Percentiles rank a stretch among this genome's conserved stretches.
Conservation (phyloP, 2,329 filamentous ascomycete species). For the Didymella sp. region DNA sequence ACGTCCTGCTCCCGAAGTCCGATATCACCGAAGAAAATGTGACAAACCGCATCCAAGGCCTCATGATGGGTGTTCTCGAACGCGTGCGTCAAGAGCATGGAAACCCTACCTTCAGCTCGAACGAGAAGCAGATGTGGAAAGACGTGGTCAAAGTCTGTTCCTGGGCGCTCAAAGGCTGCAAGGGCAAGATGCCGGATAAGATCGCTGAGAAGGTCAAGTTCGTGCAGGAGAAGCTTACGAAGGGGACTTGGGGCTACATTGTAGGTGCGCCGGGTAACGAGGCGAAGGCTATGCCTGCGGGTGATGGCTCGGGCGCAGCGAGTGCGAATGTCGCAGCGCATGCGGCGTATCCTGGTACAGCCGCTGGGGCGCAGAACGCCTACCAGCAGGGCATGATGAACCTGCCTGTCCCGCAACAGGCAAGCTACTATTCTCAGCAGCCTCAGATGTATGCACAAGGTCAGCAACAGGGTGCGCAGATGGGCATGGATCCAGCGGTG, state of each 20-base stretch:
- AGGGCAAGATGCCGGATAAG: constrained; percentile 36
- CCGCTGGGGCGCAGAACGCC: constrained; percentile 1
- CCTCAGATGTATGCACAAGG: constrained; percentile 2
- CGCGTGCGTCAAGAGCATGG: constrained; percentile 34
- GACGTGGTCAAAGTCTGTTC: constrained; percentile 32
- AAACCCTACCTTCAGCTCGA: constrained; percentile 23
- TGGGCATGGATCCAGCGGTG: background rate
- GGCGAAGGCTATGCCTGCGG: background rate
- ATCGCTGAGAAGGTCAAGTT: constrained; percentile 36
- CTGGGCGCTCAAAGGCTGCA: constrained; percentile 36
- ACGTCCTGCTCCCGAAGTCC: constrained; percentile 31
- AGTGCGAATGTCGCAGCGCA: constrained; percentile 17
- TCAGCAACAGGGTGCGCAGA: background rate
- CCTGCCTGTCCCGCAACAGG: background rate
- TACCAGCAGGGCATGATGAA: constrained; percentile 18
- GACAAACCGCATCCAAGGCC: constrained; percentile 36
- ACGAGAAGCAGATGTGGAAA: constrained; percentile 34
- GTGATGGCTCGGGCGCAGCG: constrained; percentile 8
- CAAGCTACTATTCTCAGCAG: background rate
- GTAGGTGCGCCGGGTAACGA: constrained; percentile 12
- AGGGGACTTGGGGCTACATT: constrained; percentile 34
- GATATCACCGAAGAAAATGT: constrained; percentile 23
- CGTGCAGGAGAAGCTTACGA: constrained; percentile 32
- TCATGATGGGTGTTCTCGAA: constrained; percentile 44
- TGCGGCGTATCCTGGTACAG: background rate